Evolutionary conservation across 331 rosid species (phyloP), one percentile per base, ranked within the genome.

Genomic region (Acacia concinna): DNA sequence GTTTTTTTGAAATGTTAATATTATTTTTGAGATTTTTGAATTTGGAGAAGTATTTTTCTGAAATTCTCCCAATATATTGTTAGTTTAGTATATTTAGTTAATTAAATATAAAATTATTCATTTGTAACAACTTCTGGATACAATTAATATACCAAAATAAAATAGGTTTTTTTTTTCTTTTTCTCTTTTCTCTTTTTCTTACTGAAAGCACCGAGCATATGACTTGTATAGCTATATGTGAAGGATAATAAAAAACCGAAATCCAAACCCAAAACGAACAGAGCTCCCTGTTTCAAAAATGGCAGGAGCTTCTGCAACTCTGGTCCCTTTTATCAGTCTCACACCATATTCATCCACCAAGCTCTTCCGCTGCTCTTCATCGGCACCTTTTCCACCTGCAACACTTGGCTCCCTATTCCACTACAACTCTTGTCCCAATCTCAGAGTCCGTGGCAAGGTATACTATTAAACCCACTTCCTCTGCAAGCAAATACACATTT

Each of bases 371-470:
- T 71, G 23, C 49, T 21, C 81, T 64, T 21, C 86, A 35, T 71
- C 82, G 21, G 25, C 76, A 68, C 35, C 75, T 6, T 35, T 25
- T 31, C 44, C 73, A 25, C 68, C 32, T 35, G 84, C 76, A 8
- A 71, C 70, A 18, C 51, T 57, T 14, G 23, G 38, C 65, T 74
- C 75, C 18, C 44, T 6, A 71, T 74, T 59, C 68, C 34, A 51
- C 88, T 34, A 1, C 81, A 49, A 59, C 56, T 75, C n/a, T 78
- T 74, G 74, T 21, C 66, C 77, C 49, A 79, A 70, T 18, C 80
- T 76, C 76, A 49, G 52, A 67, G 79, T 43, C 73, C 80, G 68
- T 49, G 41, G 88, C 86, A 87, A 88, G 92, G 95, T 90, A 74
- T 43, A n/a, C 30, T 21, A 37, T n/a, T 41, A 27, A 37, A n/a